These are phyloP conservation scores for Pugionium dolabratum DNA, from an alignment of 345 rosid genomes.

Conservation along the genomic window DNA sequence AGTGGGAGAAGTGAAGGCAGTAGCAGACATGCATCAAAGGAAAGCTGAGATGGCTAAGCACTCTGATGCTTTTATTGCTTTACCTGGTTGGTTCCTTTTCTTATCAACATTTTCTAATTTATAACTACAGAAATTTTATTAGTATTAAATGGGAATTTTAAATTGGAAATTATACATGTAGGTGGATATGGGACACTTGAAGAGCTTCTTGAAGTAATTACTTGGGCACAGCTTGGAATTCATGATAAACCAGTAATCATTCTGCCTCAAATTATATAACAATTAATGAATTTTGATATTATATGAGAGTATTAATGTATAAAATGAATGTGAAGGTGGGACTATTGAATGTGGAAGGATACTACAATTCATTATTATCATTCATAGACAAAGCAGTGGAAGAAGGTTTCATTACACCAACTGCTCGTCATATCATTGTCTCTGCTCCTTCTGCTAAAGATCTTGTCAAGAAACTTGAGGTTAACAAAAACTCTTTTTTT, in stretches of 20 bases:
- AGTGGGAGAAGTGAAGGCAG: constrained; percentile 81
- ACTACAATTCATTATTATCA: constrained; percentile 68
- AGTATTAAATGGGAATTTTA: no score
- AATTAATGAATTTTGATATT: no score
- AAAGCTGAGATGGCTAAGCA: constrained; percentile 44
- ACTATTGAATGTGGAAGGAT: constrained; percentile 75
- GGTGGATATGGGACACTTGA: constrained; percentile 89
- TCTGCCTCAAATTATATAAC: constrained; percentile 18
- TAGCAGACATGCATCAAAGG: constrained; percentile 82
- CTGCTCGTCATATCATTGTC: constrained; percentile 75
- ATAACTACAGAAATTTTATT: no score
- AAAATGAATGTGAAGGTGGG: constrained; percentile 54
- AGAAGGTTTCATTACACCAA: constrained; percentile 73
- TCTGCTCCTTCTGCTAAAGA: constrained; percentile 68
- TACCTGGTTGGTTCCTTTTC: constrained; percentile 57
- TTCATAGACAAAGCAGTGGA: constrained; percentile 79
- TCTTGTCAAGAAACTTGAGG: constrained; percentile 73
- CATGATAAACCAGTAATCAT: constrained; percentile 77
- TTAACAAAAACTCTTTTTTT: constrained; percentile 5
- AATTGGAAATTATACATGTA: constrained; percentile 15
- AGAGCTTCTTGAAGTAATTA: constrained; percentile 24
- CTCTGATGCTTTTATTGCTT: constrained; percentile 26
- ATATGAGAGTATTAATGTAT: no score
- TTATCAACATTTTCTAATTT: constrained; percentile 15
- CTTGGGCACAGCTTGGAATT: constrained; percentile 91